Conservation (phyloP, 169 alveolate genomes). For the Cryptosporidium xiaoi region DNA sequence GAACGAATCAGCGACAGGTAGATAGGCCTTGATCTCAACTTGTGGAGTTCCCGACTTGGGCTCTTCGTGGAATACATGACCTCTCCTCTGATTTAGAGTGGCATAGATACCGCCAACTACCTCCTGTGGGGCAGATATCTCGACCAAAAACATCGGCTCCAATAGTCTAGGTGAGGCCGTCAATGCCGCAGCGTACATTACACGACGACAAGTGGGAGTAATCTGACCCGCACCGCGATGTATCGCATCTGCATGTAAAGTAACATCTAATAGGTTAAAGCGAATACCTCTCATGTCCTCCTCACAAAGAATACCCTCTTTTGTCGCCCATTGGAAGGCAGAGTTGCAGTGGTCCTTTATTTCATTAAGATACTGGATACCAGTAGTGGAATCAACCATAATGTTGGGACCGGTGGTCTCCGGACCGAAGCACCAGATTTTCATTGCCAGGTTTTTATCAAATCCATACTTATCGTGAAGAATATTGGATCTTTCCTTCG, state of each 20-base stretch:
- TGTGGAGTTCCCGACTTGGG: constrained; percentile 98
- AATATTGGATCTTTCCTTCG: constrained; percentile 93
- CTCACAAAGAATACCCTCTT: constrained; percentile 98
- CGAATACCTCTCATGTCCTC: constrained; percentile 99
- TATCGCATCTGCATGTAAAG: constrained; percentile 98
- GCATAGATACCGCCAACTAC: constrained; percentile 97
- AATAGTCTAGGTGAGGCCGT: constrained; percentile 97
- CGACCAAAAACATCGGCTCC: constrained; percentile 98
- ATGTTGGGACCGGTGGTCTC: constrained; percentile 98
- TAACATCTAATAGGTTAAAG: constrained; percentile 96
- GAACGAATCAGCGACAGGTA: constrained; percentile 99
- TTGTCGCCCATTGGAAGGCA: constrained; percentile 99
- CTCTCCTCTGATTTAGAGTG: constrained; percentile 97
- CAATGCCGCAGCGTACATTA: constrained; percentile 96
- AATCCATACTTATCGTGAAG: constrained; percentile 94
- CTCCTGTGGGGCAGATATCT: constrained; percentile 96
- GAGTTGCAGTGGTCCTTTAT: constrained; percentile 98
- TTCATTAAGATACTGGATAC: constrained; percentile 97
- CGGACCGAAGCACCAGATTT: constrained; percentile 99
- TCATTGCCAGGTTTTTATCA: constrained; percentile 97
- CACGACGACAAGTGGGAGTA: constrained; percentile 97
- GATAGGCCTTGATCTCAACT: constrained; percentile 95
- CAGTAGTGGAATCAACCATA: constrained; percentile 96
- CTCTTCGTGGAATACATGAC: constrained; percentile 97
- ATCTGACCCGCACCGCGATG: constrained; percentile 99